Percentiles rank a stretch among this genome's conserved stretches.
Conservation (phyloP, 306 rosid species). For the Senna siamea region DNA sequence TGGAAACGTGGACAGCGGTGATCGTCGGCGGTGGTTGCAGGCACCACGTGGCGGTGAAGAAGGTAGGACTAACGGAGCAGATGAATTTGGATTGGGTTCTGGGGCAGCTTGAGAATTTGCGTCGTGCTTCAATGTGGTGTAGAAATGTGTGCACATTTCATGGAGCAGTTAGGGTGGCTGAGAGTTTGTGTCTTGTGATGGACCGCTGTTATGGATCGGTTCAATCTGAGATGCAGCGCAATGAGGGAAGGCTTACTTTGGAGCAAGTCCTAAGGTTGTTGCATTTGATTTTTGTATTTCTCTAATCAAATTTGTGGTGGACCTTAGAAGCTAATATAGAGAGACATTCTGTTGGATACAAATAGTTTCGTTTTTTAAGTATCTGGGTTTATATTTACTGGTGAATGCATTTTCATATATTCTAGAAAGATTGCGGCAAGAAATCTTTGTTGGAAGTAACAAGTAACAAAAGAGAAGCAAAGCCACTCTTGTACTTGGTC, state of each 20-base stretch:
- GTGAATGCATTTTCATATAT: no score
- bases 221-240: constrained; percentile 92
- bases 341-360: no score
- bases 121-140: constrained; percentile 96
- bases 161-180: constrained; percentile 72
- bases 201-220: constrained; percentile 87
- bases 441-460: no score
- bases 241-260: constrained; percentile 94
- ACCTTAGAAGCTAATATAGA: no score
- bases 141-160: constrained; percentile 94
- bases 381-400: no score
- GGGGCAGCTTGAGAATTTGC: constrained; percentile 78
- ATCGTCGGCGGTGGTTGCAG: constrained; percentile 63
- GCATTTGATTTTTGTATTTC: not conserved
- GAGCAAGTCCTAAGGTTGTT: constrained; percentile 94
- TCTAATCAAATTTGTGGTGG: not conserved
- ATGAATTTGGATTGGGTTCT: constrained; percentile 79
- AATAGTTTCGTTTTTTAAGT: not conserved
- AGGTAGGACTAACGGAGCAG: constrained; percentile 61
- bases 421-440: no score
- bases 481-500: not conserved
- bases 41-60: constrained; percentile 86
- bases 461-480: not conserved
- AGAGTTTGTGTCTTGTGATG: constrained; percentile 84
- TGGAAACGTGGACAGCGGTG: constrained; percentile 87